Evolutionary conservation across 306 rosid species (phyloP).

Genomic region (Begonia masoniana): DNA sequence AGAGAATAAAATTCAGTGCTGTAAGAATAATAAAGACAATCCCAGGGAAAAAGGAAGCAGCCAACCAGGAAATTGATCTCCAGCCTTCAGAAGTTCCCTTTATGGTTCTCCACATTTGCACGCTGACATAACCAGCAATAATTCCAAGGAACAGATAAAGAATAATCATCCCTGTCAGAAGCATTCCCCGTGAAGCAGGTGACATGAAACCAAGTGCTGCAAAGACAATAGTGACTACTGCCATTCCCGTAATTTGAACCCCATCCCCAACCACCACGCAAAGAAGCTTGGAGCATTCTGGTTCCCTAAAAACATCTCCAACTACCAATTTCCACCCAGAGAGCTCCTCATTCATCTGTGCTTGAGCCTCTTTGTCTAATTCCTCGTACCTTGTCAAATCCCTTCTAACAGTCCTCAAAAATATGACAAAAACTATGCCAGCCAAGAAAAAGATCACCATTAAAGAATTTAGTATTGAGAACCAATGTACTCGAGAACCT

Average conservation of each 20-base stretch:
- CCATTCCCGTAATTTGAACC: conserved; percentile 80
- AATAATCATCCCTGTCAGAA: conserved; percentile 77
- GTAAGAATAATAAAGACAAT: conserved; percentile 65
- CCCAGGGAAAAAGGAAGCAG: conserved; percentile 80
- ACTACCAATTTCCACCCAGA: conserved; percentile 97
- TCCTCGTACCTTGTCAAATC: conserved; percentile 82
- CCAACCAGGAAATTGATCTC: conserved; percentile 59
- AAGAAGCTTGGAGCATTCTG: conserved; percentile 54
- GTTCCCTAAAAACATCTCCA: conserved; percentile 89
- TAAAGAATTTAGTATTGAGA: conserved; percentile 39
- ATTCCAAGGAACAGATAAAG: conserved; percentile 74
- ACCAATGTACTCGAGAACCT: conserved; percentile 91
- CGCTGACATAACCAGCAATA: conserved; percentile 76
- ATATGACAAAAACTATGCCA: conserved; percentile 78
- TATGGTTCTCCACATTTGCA: conserved; percentile 70
- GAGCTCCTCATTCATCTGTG: conserved; percentile 90
- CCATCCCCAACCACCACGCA: conserved; percentile 87
- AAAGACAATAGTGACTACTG: conserved; percentile 63
- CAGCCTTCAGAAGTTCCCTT: conserved; percentile 82
- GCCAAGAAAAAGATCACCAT: conserved; percentile 87
- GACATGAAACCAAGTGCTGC: conserved; percentile 77
- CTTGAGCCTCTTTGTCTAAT: conserved; percentile 83
- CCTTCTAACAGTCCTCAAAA: conserved; percentile 77
- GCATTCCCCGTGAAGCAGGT: conserved; percentile 66
- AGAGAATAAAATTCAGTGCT: conserved; percentile 55